Evolutionary conservation across 257 asterid species (phyloP).

Genomic region (Solanum bulbocastanum): DNA sequence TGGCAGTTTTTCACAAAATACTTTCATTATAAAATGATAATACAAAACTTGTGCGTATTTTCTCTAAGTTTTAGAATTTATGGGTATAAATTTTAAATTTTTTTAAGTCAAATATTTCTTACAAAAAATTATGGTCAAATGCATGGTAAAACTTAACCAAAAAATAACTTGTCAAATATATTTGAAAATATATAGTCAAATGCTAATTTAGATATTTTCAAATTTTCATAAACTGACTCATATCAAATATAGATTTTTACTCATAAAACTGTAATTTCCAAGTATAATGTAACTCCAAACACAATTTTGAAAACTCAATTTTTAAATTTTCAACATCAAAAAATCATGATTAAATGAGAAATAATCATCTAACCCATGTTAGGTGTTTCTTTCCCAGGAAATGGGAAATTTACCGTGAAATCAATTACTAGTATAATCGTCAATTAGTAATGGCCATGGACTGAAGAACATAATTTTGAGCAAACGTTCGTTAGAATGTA

Average conservation of each 20-base stretch:
- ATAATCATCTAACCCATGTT: no score
- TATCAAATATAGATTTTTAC: not conserved
- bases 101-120: no score
- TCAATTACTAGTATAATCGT: not conserved
- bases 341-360: no score
- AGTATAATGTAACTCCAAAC: not conserved
- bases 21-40: not conserved
- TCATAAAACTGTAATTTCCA: not conserved
- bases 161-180: no score
- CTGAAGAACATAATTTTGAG: not conserved
- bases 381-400: not conserved
- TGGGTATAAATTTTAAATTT: no score
- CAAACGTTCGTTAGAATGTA: no score
- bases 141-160: not conserved
- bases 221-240: not conserved
- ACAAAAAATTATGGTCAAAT: no score
- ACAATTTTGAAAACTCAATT: not conserved
- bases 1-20: not conserved
- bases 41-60: no score
- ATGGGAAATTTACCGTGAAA: not conserved
- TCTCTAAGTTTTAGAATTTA: no score
- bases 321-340: no score
- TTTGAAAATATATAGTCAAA: no score
- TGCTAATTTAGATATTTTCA: no score
- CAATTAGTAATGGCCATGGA: not conserved